Base-by-base conservation (phyloP, 768 basidiomycete genomes). In the Phanerochaete sordida region DNA sequence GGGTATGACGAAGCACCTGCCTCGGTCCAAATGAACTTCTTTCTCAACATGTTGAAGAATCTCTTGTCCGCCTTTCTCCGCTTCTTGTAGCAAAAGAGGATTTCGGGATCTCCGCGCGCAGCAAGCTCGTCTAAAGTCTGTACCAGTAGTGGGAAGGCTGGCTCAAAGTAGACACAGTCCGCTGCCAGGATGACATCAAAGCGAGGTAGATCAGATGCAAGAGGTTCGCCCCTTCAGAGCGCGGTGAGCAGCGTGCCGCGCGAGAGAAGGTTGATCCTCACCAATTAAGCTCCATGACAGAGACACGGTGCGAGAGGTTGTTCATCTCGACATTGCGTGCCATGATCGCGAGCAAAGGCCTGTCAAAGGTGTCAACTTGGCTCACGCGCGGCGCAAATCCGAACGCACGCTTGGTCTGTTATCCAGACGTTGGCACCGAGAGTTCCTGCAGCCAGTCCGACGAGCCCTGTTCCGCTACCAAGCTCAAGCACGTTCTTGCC, bases 101-200 rank as follows among this genome's bases (percentile, higher is more conserved):
- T 81, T 58, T 93, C 88, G 19, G 88, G 82, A 21, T 73, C 50
- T 8, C 68, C 70, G 1, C 81, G 65, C 0, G 65, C 48, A 21
- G 71, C 77, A 37, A 96, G 81, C 46, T 87, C 82, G 33, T 76
- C 79, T 31, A 98, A 77, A 0, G 94, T 95, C 63, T 86, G 73
- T 1, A 95, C 90, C 0, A 98, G 83, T 13, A 95, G 81, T 8
- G 93, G 89, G 67, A 97, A 98, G 0, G 92, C 86, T 13, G 93
- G 92, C 73, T 97, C 95, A 64, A 93, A 94, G 75, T 98, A 98
- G 9, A 98, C 94, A 65, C 95, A 98, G 69, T 98, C 95, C 0
- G 95, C 95, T 1, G 91, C 93, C 4, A 98, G 81, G 59, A 98
- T 81, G 26, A 96, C 55, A 67, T 91, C 85, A 6, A 86, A 81